Evolutionary conservation across 257 asterid species (phyloP).

Genomic region (Euphrasia confusa): DNA sequence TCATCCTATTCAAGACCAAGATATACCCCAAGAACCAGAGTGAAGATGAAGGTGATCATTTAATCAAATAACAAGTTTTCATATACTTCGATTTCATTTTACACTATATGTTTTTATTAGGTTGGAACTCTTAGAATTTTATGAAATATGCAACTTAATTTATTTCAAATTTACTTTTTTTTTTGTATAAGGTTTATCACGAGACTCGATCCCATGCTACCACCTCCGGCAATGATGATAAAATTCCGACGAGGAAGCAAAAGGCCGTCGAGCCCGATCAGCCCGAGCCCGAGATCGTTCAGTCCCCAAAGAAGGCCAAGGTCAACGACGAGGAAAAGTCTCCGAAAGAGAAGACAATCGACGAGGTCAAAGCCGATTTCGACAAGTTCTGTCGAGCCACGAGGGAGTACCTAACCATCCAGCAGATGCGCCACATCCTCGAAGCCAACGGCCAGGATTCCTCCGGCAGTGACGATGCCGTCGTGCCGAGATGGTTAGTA

Average conservation of each 20-base stretch:
- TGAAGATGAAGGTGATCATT: no score
- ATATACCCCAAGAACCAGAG: no score
- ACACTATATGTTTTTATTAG: no score
- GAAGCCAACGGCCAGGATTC: slow-evolving; percentile 61
- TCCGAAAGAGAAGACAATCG: slow-evolving; percentile 31
- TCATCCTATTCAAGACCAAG: no score
- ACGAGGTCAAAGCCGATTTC: slow-evolving; percentile 46
- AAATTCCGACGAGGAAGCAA: slow-evolving; percentile 62
- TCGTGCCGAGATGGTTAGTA: slow-evolving; percentile 77
- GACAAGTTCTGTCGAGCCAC: slow-evolving; percentile 55
- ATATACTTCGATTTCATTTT: no score
- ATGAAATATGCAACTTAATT: no score
- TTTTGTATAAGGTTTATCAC: slow-evolving; percentile 26
- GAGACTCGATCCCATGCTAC: slow-evolving; percentile 51
- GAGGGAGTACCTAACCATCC: slow-evolving; percentile 55
- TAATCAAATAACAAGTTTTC: no score
- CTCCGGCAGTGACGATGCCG: slow-evolving; percentile 54
- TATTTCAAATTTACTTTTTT: no score
- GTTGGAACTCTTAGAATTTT: no score
- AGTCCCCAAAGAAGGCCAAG: slow-evolving; percentile 58
- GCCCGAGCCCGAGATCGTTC: slow-evolving; percentile 30
- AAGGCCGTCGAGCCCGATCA: slow-evolving; percentile 47
- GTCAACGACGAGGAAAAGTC: slow-evolving; percentile 26
- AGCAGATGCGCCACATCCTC: slow-evolving; percentile 74
- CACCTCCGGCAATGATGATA: slow-evolving; percentile 48